phyloP scores from a whole-genome alignment of 345 rosid species.

The Cardamine chenopodiifolia region DNA sequence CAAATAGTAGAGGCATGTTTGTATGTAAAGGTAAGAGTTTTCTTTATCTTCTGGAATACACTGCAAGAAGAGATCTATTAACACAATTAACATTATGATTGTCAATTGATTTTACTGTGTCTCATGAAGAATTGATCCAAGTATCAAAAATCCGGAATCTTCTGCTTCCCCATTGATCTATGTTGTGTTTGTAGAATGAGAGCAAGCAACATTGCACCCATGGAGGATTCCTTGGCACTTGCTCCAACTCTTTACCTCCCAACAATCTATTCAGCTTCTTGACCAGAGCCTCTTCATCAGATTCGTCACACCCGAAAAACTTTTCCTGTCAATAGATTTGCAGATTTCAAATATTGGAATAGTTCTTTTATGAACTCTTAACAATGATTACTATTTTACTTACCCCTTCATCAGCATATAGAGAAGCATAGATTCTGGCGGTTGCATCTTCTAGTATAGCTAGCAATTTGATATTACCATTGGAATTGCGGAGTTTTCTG shows the following conservation, averaged over 20 bases:
- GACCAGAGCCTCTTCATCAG: slow-evolving; percentile 24
- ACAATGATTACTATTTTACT: slow-evolving; percentile 9
- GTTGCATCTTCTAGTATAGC: slow-evolving; percentile 38
- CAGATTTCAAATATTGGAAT: not conserved
- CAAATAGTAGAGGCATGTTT: slow-evolving; percentile 49
- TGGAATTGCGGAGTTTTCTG: slow-evolving; percentile 14
- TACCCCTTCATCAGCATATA: slow-evolving; percentile 41
- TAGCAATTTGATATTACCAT: slow-evolving; percentile 17
- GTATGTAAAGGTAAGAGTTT: slow-evolving; percentile 31
- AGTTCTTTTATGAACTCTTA: not conserved
- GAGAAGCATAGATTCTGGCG: slow-evolving; percentile 36
- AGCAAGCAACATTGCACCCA: slow-evolving; percentile 43
- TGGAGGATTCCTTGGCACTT: slow-evolving; percentile 35
- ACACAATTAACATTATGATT: not conserved
- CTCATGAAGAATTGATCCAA: slow-evolving; percentile 27
- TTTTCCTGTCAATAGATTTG: slow-evolving; percentile 22
- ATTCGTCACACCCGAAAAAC: slow-evolving; percentile 31
- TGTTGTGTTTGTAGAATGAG: slow-evolving; percentile 36
- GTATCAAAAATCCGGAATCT: slow-evolving; percentile 39
- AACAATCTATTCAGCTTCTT: slow-evolving; percentile 27
- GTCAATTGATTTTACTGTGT: not conserved
- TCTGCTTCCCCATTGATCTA: slow-evolving; percentile 40
- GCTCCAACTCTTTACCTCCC: slow-evolving; percentile 14
- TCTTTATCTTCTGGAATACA: slow-evolving; percentile 51
- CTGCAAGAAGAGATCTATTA: slow-evolving; percentile 53